phyloP scores from a whole-genome alignment of 805 yeast species.

The Spathaspora arborariae region DNA sequence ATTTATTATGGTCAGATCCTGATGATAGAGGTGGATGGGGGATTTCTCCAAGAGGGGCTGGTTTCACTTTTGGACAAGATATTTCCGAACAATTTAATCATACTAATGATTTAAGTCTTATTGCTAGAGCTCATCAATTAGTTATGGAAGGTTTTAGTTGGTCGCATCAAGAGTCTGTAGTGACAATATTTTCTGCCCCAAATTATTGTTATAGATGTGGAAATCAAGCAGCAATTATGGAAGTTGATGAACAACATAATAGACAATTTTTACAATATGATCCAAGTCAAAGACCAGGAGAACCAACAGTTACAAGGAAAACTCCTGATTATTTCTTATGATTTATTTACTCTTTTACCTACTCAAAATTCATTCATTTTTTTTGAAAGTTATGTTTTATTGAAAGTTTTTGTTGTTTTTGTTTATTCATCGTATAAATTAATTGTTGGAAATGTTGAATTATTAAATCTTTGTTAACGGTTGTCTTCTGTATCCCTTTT shows the following conservation, averaged over 20 bases:
- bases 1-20: constrained; percentile 93
- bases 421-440: background rate
- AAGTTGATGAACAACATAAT: constrained; percentile 90
- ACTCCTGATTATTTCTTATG: constrained; percentile 94
- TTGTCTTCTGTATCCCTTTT: background rate
- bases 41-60: constrained; percentile 96
- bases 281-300: constrained; percentile 96
- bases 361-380: background rate
- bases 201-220: constrained; percentile 97
- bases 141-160: constrained; percentile 98
- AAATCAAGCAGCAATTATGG: constrained; percentile 97
- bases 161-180: constrained; percentile 93
- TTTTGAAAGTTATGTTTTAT: background rate
- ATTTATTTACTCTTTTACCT: constrained; percentile 1
- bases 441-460: constrained; percentile 1
- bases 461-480: constrained; percentile 1
- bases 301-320: constrained; percentile 94
- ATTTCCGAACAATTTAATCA: constrained; percentile 91
- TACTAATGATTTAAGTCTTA: constrained; percentile 75
- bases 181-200: constrained; percentile 92
- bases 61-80: constrained; percentile 96
- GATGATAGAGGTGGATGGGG: constrained; percentile 99
- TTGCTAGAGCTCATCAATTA: constrained; percentile 94
- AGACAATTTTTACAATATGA: constrained; percentile 93
- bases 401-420: background rate